A percentile compares a stretch with the other conserved stretches of the same genome.
phyloP scores from a whole-genome alignment of 1,139 yeast species.

The Yamadazyma oceani region DNA sequence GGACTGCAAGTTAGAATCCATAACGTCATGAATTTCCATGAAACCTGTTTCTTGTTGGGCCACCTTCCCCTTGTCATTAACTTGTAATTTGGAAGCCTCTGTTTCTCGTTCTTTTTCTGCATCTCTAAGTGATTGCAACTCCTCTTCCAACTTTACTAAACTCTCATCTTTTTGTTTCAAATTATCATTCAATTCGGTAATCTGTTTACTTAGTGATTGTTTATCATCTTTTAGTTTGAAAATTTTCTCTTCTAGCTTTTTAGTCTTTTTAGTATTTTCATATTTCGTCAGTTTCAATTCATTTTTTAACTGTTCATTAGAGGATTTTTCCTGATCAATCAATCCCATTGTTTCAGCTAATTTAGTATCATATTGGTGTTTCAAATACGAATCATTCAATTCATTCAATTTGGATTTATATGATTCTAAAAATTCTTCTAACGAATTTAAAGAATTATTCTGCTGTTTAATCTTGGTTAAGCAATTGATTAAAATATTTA shows the following conservation, averaged over 20 bases:
- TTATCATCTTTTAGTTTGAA: constrained; percentile 19
- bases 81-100: not conserved
- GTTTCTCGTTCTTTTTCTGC: not conserved
- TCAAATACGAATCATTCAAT: constrained; percentile 28
- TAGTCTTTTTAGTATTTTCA: constrained; percentile 19
- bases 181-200: constrained; percentile 8
- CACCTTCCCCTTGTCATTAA: not conserved
- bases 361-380: constrained; percentile 23
- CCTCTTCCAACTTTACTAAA: not conserved
- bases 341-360: constrained; percentile 22
- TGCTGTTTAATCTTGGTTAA: constrained; percentile 40
- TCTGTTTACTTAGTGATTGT: constrained; percentile 14
- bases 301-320: constrained; percentile 21
- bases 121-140: not conserved
- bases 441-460: constrained; percentile 29
- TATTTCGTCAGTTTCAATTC: constrained; percentile 21
- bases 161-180: constrained; percentile 2
- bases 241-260: constrained; percentile 21
- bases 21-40: not conserved
- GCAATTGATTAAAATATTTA: constrained; percentile 28
- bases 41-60: not conserved
- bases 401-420: constrained; percentile 30
- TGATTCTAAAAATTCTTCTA: constrained; percentile 31
- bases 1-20: not conserved
- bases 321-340: constrained; percentile 20